A percentile compares a stretch with the other conserved stretches of the same genome.
These are phyloP conservation scores for Oryza punctata DNA, from an alignment of 176 grass and related monocot genomes.

Conservation along the genomic window DNA sequence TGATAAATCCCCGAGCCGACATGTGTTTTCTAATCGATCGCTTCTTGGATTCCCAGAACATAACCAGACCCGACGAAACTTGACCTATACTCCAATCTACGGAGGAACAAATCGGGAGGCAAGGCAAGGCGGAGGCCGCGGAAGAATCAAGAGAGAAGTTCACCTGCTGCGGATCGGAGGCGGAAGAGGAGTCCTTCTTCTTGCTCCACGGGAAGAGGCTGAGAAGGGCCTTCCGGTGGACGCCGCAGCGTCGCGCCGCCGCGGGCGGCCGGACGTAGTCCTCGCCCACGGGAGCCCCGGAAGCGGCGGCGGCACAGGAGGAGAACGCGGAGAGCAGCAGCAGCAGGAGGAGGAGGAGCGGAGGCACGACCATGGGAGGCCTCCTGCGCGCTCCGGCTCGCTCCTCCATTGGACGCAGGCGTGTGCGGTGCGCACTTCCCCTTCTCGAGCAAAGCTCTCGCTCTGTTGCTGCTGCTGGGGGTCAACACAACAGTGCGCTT, in stretches of 20 bases:
- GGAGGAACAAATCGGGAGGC: not conserved
- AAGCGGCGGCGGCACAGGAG: not conserved
- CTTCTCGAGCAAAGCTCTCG: not conserved
- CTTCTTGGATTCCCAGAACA: not conserved
- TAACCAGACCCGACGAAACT: not conserved
- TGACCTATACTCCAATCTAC: not conserved
- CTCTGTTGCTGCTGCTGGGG: not conserved
- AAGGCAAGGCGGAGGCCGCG: not conserved
- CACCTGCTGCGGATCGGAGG: conserved; percentile 66
- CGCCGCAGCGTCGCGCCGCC: conserved; percentile 3
- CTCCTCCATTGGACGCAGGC: conserved; percentile 11
- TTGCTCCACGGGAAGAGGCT: conserved; percentile 52
- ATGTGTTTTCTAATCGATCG: not conserved
- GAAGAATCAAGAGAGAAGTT: not conserved
- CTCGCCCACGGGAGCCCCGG: conserved; percentile 48
- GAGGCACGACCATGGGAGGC: not conserved
- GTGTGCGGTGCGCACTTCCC: not conserved
- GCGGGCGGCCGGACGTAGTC: conserved; percentile 59
- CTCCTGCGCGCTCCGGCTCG: not conserved
- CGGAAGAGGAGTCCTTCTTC: conserved; percentile 38
- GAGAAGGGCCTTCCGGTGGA: conserved; percentile 51
- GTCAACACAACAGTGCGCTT: too few relatives aligned
- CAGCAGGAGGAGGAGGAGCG: conserved; percentile 5
- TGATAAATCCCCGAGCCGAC: not conserved
- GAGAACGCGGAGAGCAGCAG: conserved; percentile 15